A percentile compares a stretch with the other conserved stretches of the same genome.
These are phyloP conservation scores for Carex kokanica DNA, from an alignment of 176 grass and related monocot genomes.

Conservation along the genomic window DNA sequence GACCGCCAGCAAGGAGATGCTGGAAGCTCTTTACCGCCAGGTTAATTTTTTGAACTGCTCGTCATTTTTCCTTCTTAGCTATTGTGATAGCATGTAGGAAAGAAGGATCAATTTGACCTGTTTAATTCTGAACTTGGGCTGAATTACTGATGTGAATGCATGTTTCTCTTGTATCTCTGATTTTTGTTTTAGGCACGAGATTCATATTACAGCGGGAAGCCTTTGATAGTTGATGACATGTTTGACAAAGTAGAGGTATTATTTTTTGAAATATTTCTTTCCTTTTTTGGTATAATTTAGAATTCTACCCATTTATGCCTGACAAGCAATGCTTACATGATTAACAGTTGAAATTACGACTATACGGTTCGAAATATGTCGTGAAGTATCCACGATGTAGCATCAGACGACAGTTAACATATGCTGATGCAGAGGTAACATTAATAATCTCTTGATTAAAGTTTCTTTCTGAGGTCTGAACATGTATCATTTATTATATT, in stretches of 20 bases:
- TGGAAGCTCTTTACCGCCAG: conserved; percentile 90
- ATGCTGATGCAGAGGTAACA: conserved; percentile 83
- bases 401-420: conserved; percentile 70
- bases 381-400: conserved; percentile 93
- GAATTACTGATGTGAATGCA: neutral
- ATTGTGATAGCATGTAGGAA: neutral
- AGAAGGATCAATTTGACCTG: neutral
- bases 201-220: conserved; percentile 88
- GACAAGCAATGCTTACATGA: neutral
- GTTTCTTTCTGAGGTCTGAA: neutral
- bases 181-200: conserved; percentile 52
- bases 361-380: conserved; percentile 84
- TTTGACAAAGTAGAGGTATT: conserved; percentile 96
- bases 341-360: conserved; percentile 69
- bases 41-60: conserved; percentile 27
- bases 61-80: neutral
- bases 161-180: neutral
- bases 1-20: conserved; percentile 89
- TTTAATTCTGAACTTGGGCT: neutral
- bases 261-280: neutral
- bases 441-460: neutral
- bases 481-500: neutral
- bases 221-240: conserved; percentile 90
- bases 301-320: neutral
- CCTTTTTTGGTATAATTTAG: neutral